Evolutionary conservation across 345 rosid species (phyloP).

Genomic region (Aquilaria sinensis): DNA sequence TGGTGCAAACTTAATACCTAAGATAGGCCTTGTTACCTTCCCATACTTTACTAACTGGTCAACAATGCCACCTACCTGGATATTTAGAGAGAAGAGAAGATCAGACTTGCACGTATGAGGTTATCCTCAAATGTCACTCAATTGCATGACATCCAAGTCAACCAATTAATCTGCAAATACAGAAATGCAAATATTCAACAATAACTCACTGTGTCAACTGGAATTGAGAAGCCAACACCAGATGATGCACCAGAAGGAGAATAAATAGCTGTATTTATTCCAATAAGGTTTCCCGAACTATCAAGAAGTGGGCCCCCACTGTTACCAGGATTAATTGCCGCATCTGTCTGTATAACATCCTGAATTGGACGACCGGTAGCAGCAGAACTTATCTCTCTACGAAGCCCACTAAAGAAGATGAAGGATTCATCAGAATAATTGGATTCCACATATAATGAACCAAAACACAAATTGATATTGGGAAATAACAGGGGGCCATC

Average conservation of each 20-base stretch:
- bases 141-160: neutral
- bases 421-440: constrained; percentile 6
- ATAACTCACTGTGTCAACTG: constrained; percentile 87
- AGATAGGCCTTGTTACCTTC: constrained; percentile 82
- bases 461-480: constrained; percentile 2
- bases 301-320: constrained; percentile 98
- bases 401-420: constrained; percentile 60
- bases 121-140: neutral
- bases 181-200: constrained; percentile 4
- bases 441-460: no score
- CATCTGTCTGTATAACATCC: constrained; percentile 98
- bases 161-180: neutral
- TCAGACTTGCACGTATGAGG: constrained; percentile 2
- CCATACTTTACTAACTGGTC: constrained; percentile 90
- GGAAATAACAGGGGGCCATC: neutral
- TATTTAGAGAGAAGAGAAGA: constrained; percentile 12
- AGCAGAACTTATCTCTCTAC: constrained; percentile 95
- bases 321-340: constrained; percentile 96
- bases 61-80: constrained; percentile 85
- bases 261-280: constrained; percentile 93
- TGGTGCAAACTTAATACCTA: constrained; percentile 96
- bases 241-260: constrained; percentile 99
- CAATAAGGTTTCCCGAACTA: constrained; percentile 87
- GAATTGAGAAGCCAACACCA: constrained; percentile 97
- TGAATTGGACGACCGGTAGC: constrained; percentile 99